Evolutionary conservation across 306 rosid genomes (phyloP), one percentile per base, ranked within the genome.

Genomic region (Cicer chorassanicum): DNA sequence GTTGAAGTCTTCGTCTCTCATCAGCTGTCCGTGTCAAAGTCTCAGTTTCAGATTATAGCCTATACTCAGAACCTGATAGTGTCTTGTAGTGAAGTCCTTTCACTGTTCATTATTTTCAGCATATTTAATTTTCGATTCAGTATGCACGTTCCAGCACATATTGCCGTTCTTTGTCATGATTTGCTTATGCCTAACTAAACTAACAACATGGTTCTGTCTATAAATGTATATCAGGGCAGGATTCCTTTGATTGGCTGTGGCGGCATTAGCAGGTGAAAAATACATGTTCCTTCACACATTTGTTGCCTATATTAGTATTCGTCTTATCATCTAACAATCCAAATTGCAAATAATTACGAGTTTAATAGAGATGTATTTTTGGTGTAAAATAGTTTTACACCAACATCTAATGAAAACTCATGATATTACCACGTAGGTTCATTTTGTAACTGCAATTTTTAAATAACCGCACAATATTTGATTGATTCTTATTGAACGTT

Each of bases 231-330:
- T 65, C 89, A 91, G 98, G 98, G 98, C 15, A 91, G 67, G 82
- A 81, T 94, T 85, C 94, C 97, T 68, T 83, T 94, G 82, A 83
- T 94, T 72, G 98, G 98, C 36, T 87, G 92, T 0, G 98, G 98
- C 9, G 97, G 98, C 72, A 72, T 94, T 73, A 80, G 89, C 89
- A 88, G 95, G 98, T 94, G 85, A 87, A 59, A 59, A 36, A 77
- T 68, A 65, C 61, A 15, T 12, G 12, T 34, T 51, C 18, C 74
- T 62, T 66, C 13, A n/a, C 63, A 24, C 39, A 45, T 50, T 69
- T 40, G 11, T 24, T 72, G 9, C 61, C 51, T 80, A 24, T 36
- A 38, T 70, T 12, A 46, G 78, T 73, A 19, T 73, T 8, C 53
- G 6, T 24, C 6, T 4, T 18, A 36, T 65, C 38, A 75, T 65